phyloP scores from a whole-genome alignment of 2,329 filamentous ascomycete genomes.

The Dryadomyces quercivorus region DNA sequence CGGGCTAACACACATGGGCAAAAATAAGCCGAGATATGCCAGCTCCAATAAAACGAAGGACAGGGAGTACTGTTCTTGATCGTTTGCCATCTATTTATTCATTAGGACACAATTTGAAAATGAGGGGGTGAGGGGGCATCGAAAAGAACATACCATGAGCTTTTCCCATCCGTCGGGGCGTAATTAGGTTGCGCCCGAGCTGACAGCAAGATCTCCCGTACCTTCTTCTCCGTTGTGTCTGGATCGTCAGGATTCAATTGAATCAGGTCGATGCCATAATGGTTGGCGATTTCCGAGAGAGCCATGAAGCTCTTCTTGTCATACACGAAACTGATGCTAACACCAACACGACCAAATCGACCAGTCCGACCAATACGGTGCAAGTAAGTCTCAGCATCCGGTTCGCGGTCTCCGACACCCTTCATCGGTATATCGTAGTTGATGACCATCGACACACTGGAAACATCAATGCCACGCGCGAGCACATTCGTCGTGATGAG shows the following conservation, averaged over 20 bases:
- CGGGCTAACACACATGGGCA: no score
- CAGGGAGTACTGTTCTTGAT: background rate
- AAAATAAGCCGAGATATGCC: background rate
- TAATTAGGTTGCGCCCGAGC: slow-evolving; percentile 42
- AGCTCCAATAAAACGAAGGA: background rate
- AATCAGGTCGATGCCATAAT: slow-evolving; percentile 71
- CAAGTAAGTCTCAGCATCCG: slow-evolving; percentile 90
- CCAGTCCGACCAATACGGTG: slow-evolving; percentile 96
- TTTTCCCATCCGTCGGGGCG: slow-evolving; percentile 13
- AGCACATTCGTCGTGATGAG: slow-evolving; percentile 97
- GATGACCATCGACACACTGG: slow-evolving; percentile 89
- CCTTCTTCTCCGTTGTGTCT: slow-evolving; percentile 75
- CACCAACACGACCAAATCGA: slow-evolving; percentile 90
- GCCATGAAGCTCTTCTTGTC: slow-evolving; percentile 71
- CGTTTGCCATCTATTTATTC: background rate
- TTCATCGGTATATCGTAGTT: slow-evolving; percentile 86
- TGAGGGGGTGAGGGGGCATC: background rate
- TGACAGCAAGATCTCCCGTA: slow-evolving; percentile 71
- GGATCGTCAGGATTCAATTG: slow-evolving; percentile 77
- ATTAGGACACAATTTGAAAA: background rate
- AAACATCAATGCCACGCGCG: slow-evolving; percentile 88
- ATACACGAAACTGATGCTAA: slow-evolving; percentile 89
- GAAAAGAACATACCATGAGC: slow-evolving; percentile 1
- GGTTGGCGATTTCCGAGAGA: slow-evolving; percentile 65
- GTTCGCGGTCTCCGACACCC: slow-evolving; percentile 62